phyloP scores from a whole-genome alignment of 768 basidiomycete species.

The Tylopilus felleus region DNA sequence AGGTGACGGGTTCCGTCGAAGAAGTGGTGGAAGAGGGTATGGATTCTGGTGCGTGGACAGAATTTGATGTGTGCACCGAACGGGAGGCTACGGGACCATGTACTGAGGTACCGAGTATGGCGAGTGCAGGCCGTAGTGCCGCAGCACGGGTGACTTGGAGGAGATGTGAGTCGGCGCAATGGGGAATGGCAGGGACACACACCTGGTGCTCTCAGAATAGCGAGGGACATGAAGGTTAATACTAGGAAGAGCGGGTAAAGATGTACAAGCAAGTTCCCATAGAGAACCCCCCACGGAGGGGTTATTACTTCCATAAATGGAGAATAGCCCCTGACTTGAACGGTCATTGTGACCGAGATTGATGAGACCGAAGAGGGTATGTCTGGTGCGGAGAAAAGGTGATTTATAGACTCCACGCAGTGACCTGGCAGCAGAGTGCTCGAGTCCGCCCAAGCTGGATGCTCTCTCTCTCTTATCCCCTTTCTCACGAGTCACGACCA shows the following conservation, averaged over 20 bases:
- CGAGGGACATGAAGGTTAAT: constrained; percentile 43
- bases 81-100: constrained; percentile 41
- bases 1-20: constrained; percentile 56
- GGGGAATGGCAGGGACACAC: constrained; percentile 28
- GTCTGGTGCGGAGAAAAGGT: background rate
- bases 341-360: background rate
- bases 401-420: background rate
- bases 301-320: background rate
- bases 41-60: constrained; percentile 39
- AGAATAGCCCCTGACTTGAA: constrained; percentile 12
- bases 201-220: constrained; percentile 37
- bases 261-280: constrained; percentile 3
- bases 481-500: constrained; percentile 34
- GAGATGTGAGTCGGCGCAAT: constrained; percentile 14
- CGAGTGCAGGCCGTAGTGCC: constrained; percentile 43
- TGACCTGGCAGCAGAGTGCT: background rate
- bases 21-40: constrained; percentile 44
- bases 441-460: background rate
- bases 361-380: background rate
- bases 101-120: constrained; percentile 37
- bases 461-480: background rate
- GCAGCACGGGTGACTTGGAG: constrained; percentile 33
- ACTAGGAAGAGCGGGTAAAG: background rate
- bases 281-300: constrained; percentile 12
- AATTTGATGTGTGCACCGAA: constrained; percentile 52